Conservation (phyloP, 345 rosid genomes). For the Conringia planisiliqua region DNA sequence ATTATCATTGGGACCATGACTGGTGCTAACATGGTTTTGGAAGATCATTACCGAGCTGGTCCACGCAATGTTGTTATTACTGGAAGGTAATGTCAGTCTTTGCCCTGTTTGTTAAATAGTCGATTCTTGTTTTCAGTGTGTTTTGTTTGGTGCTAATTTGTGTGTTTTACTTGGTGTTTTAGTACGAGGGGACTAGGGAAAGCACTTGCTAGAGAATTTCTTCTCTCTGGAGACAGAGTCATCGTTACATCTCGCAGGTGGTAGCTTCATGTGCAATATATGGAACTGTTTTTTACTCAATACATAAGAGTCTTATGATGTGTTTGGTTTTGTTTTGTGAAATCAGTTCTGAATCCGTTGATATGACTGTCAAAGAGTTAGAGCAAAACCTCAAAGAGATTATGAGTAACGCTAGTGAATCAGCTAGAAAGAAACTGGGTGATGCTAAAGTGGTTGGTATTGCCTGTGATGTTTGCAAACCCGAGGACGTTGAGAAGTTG, state of each 20-base stretch:
- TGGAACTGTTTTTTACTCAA: not conserved
- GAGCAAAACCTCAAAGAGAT: constrained; percentile 75
- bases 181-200: constrained; percentile 93
- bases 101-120: not conserved
- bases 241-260: constrained; percentile 93
- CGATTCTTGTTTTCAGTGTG: not conserved
- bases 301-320: not conserved
- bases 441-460: constrained; percentile 79
- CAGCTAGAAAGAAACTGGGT: constrained; percentile 43
- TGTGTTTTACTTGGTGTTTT: constrained; percentile 29
- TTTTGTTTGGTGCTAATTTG: not conserved
- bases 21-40: constrained; percentile 89
- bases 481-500: constrained; percentile 64
- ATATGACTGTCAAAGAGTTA: constrained; percentile 72
- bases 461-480: constrained; percentile 80
- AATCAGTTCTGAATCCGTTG: constrained; percentile 71
- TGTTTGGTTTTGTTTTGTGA: constrained; percentile 1
- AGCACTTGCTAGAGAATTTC: constrained; percentile 97
- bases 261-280: not conserved
- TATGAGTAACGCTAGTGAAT: constrained; percentile 42
- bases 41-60: constrained; percentile 90
- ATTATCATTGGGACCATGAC: constrained; percentile 90
- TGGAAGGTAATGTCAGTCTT: constrained; percentile 58
- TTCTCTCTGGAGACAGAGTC: constrained; percentile 87
- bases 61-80: constrained; percentile 93